These are phyloP conservation scores for Anthracocystis setariae DNA, from an alignment of 1,284 basidiomycete species.

Conservation along the genomic window DNA sequence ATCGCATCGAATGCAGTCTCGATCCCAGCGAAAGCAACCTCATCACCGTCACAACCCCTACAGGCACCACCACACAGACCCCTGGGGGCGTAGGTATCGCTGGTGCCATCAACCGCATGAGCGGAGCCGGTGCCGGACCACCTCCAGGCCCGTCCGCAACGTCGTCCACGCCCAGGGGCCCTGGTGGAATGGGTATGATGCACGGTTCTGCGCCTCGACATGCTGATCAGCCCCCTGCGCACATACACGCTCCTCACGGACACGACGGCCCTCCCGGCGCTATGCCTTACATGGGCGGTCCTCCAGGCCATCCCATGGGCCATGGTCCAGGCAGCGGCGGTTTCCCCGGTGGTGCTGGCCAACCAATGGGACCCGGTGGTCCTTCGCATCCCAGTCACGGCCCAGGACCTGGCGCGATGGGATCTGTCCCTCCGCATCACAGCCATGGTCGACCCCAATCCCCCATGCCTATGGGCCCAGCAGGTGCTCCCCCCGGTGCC, in stretches of 20 bases:
- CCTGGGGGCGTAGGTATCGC: conserved; percentile 67
- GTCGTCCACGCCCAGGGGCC: conserved; percentile 27
- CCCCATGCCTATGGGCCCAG: conserved; percentile 41
- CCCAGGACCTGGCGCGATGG: conserved; percentile 39
- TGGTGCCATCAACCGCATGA: conserved; percentile 65
- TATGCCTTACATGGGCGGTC: conserved; percentile 39
- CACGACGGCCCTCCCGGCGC: conserved; percentile 30
- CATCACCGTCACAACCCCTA: conserved; percentile 94
- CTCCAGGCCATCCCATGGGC: conserved; percentile 29
- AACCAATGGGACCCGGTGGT: conserved; percentile 36
- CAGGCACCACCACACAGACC: conserved; percentile 77
- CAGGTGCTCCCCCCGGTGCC: conserved; percentile 30
- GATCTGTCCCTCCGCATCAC: conserved; percentile 38
- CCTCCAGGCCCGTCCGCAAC: conserved; percentile 28
- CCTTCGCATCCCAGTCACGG: conserved; percentile 37
- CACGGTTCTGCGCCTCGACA: conserved; percentile 43
- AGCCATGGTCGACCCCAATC: conserved; percentile 44
- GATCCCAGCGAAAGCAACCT: conserved; percentile 74
- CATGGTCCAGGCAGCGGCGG: conserved; percentile 25
- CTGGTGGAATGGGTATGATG: conserved; percentile 42
- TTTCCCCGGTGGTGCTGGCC: conserved; percentile 28
- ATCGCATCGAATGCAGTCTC: conserved; percentile 89
- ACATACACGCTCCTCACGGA: conserved; percentile 43
- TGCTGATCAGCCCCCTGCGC: conserved; percentile 38
- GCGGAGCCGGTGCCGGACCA: conserved; percentile 23